A percentile compares a stretch with the other conserved stretches of the same genome.
phyloP scores from a whole-genome alignment of 345 rosid genomes.

The Eucalyptus paniculata region DNA sequence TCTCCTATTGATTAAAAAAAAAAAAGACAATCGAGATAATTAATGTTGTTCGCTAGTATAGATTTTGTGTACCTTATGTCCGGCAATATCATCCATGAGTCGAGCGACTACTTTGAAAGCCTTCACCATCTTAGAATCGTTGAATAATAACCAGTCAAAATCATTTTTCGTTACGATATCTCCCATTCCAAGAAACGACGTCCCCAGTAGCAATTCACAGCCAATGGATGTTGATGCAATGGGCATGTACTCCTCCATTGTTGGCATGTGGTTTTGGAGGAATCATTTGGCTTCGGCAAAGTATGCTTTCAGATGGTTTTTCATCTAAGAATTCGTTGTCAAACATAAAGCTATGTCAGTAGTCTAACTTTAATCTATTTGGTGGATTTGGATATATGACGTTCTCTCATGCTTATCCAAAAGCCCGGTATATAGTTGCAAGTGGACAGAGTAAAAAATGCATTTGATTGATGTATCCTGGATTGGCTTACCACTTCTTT shows the following conservation, averaged over 20 bases:
- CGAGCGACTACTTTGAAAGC: background rate
- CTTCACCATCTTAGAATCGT: background rate
- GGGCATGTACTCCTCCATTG: background rate
- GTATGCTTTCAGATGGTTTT: background rate
- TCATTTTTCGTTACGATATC: background rate
- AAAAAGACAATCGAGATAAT: background rate
- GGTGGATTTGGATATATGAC: background rate
- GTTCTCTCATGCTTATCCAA: background rate
- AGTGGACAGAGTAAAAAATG: background rate
- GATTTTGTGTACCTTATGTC: background rate
- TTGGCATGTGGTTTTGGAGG: background rate
- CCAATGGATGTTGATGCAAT: background rate
- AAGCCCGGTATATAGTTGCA: background rate
- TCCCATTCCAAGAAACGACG: background rate
- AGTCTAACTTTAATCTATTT: background rate
- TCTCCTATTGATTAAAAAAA: background rate
- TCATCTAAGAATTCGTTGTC: background rate
- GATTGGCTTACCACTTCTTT: background rate
- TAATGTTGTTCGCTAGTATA: background rate
- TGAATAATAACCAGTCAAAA: background rate
- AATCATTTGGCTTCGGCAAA: background rate
- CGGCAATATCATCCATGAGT: background rate
- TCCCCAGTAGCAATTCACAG: background rate
- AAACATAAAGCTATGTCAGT: background rate
- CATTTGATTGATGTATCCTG: background rate